A percentile compares a stretch with the other conserved stretches of the same genome.
Conservation (phyloP, 495 filamentous ascomycete species). For the Aspergillus haitiensis region DNA sequence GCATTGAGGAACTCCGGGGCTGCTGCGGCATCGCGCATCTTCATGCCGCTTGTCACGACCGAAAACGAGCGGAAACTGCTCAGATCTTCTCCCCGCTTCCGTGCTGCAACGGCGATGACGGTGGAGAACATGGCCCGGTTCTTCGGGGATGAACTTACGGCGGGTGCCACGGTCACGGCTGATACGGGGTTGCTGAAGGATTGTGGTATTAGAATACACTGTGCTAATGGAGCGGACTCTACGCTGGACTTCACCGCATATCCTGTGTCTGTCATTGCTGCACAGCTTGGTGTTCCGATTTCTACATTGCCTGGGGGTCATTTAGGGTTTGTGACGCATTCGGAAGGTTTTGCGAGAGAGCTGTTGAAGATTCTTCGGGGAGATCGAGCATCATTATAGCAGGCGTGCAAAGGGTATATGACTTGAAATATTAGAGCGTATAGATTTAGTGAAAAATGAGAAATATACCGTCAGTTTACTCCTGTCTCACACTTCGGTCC, state of each 20-base stretch:
- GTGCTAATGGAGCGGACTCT: neutral
- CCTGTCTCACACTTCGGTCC: too few species aligned
- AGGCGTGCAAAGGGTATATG: too few species aligned
- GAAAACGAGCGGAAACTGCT: neutral
- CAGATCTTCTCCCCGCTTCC: neutral
- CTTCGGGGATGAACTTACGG: neutral
- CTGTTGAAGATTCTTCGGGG: neutral
- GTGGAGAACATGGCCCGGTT: conserved; percentile 1
- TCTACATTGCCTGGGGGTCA: neutral
- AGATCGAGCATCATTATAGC: neutral
- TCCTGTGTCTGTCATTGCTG: neutral
- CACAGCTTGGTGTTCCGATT: neutral
- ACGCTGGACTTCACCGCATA: neutral
- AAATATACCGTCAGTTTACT: too few species aligned
- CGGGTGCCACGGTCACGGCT: neutral
- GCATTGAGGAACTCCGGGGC: neutral
- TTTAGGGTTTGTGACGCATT: conserved; percentile 1
- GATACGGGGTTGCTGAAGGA: neutral
- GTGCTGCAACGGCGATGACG: neutral
- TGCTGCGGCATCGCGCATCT: neutral
- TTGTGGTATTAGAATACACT: neutral
- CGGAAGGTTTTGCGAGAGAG: neutral
- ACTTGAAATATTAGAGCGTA: too few species aligned
- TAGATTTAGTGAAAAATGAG: too few species aligned
- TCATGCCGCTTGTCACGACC: neutral